A percentile compares a stretch with the other conserved stretches of the same genome.
Conservation (phyloP, 2,329 filamentous ascomycete species). For the Elsinoe australis region DNA sequence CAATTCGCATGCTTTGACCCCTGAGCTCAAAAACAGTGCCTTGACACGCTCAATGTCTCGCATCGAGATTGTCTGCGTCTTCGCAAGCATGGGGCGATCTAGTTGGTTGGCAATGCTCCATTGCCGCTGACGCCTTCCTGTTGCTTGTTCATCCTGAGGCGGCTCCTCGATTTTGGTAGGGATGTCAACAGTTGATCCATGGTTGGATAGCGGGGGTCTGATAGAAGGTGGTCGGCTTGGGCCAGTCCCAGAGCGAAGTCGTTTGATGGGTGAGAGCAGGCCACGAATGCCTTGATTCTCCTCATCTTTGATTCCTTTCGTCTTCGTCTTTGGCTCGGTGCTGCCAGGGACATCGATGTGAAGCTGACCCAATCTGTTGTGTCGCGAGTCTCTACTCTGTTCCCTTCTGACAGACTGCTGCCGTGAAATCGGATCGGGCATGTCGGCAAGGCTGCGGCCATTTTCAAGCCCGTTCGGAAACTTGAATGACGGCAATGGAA, state of each 20-base stretch:
- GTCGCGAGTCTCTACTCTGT: slow-evolving; percentile 35
- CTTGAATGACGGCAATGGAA: slow-evolving; percentile 45
- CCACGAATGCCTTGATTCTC: slow-evolving; percentile 6
- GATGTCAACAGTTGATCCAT: slow-evolving; percentile 2
- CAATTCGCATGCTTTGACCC: slow-evolving; percentile 84
- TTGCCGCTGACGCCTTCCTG: slow-evolving; percentile 36
- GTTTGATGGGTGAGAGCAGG: slow-evolving; percentile 14
- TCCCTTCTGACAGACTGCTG: slow-evolving; percentile 35
- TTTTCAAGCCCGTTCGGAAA: slow-evolving; percentile 31
- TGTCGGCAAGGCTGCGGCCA: slow-evolving; percentile 14
- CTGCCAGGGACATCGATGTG: slow-evolving; percentile 42
- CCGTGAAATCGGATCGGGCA: slow-evolving; percentile 37
- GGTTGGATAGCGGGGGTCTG: slow-evolving; percentile 25
- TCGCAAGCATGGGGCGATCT: slow-evolving; percentile 32
- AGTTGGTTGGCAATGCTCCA: slow-evolving; percentile 52
- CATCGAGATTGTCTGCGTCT: slow-evolving; percentile 46
- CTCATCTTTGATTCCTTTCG: background rate
- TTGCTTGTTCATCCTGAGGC: background rate
- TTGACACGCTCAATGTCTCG: slow-evolving; percentile 75
- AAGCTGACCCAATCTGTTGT: slow-evolving; percentile 42
- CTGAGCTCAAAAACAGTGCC: slow-evolving; percentile 69
- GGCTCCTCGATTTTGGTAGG: background rate
- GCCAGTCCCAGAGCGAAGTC: slow-evolving; percentile 5
- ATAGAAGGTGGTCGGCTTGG: slow-evolving; percentile 29
- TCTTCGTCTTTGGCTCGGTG: slow-evolving; percentile 33